phyloP scores from a whole-genome alignment of 345 rosid species.

The Dimocarpus longan region DNA sequence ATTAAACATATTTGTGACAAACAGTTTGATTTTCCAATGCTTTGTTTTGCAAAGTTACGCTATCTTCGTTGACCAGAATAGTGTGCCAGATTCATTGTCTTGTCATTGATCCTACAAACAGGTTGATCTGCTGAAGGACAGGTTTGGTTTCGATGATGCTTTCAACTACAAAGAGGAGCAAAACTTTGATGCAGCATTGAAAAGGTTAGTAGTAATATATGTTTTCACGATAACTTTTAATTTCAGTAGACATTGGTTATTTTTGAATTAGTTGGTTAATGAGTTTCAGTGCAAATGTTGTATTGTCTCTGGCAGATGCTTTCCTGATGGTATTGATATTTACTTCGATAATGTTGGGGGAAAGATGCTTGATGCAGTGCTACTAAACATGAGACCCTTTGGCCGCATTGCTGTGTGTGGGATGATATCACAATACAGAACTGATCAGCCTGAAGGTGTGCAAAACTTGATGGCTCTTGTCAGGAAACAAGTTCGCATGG shows the following conservation, averaged over 20 bases:
- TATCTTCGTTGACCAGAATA: too few relatives aligned
- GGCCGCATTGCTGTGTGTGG: constrained; percentile 51
- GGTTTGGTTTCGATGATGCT: constrained; percentile 40
- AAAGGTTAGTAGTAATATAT: constrained; percentile 25
- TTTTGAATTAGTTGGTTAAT: too few relatives aligned
- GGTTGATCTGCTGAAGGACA: constrained; percentile 35
- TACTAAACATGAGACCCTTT: constrained; percentile 40
- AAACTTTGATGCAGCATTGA: constrained; percentile 29
- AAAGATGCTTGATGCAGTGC: constrained; percentile 57
- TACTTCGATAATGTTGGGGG: constrained; percentile 64
- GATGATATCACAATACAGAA: constrained; percentile 64
- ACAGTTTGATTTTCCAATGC: too few relatives aligned
- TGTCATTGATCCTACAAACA: too few relatives aligned
- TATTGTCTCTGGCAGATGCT: constrained; percentile 30
- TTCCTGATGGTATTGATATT: constrained; percentile 62
- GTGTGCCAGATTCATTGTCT: too few relatives aligned
- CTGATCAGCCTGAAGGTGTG: constrained; percentile 40
- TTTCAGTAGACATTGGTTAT: too few relatives aligned
- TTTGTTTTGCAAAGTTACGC: too few relatives aligned
- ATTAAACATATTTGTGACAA: too few relatives aligned
- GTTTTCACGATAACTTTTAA: too few relatives aligned
- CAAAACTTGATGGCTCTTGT: constrained; percentile 28
- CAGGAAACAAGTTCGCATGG: constrained; percentile 35
- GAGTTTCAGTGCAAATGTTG: too few relatives aligned
- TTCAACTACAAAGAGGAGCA: constrained; percentile 43